Percentiles rank a stretch among this genome's conserved stretches.
Conservation (phyloP, 352 stramenopile genomes). For the Globisporangium nodosum region DNA sequence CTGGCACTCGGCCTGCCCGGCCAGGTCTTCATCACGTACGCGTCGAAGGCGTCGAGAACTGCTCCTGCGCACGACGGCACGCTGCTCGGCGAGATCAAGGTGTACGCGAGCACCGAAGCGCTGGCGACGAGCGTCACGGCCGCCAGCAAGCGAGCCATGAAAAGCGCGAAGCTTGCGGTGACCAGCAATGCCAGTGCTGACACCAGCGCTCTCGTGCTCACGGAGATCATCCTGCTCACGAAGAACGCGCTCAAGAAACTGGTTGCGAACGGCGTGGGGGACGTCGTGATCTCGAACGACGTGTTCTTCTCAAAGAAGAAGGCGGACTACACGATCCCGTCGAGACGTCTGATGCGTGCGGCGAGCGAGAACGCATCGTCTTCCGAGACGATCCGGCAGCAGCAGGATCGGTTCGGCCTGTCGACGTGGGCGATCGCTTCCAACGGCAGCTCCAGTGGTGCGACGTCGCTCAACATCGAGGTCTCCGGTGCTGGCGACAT, state of each 20-base stretch:
- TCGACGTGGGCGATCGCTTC: neutral
- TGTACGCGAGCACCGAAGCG: neutral
- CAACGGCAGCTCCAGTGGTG: neutral
- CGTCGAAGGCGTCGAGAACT: neutral
- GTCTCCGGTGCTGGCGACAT: neutral
- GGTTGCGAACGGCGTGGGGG: slow-evolving; percentile 2
- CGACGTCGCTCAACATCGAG: neutral
- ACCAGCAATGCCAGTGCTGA: neutral
- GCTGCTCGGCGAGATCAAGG: slow-evolving; percentile 2
- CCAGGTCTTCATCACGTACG: slow-evolving; percentile 9
- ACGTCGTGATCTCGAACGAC: slow-evolving; percentile 6
- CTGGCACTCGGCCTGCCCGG: neutral
- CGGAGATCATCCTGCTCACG: slow-evolving; percentile 1
- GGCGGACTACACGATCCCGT: neutral
- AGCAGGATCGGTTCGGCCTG: neutral
- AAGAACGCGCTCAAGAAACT: slow-evolving; percentile 6
- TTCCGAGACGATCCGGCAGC: neutral
- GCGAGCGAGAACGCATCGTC: neutral
- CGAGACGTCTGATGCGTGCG: neutral
- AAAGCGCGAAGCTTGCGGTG: slow-evolving; percentile 1
- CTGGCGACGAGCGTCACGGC: slow-evolving; percentile 1
- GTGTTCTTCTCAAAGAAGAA: slow-evolving; percentile 7
- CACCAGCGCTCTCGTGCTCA: neutral
- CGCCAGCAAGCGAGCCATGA: slow-evolving; percentile 5
- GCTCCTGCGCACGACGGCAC: neutral